These are phyloP conservation scores for Thraustochytrium sp. DNA, from an alignment of 352 stramenopile species.

Conservation along the genomic window DNA sequence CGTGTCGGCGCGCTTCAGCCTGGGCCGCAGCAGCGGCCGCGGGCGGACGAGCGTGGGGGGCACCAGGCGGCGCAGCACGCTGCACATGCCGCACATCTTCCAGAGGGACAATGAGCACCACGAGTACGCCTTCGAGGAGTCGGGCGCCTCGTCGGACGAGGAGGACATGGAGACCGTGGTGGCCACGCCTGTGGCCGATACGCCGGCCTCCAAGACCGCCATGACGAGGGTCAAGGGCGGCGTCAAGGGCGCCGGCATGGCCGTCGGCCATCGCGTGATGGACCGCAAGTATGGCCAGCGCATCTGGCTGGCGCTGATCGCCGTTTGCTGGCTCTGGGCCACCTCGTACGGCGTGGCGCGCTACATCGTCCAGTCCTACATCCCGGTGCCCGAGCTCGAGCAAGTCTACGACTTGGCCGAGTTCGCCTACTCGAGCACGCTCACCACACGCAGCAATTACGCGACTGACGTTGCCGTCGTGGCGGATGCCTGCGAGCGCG, in stretches of 20 bases:
- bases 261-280: neutral
- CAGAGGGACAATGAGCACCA: neutral
- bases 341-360: neutral
- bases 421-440: neutral
- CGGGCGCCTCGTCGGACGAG: neutral
- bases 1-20: too few relatives aligned
- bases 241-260: neutral
- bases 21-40: too few relatives aligned
- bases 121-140: constrained; percentile 15
- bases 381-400: neutral
- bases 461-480: neutral
- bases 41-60: too few relatives aligned
- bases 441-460: neutral
- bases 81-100: too few relatives aligned
- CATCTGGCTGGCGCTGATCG: neutral
- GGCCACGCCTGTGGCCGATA: neutral
- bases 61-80: too few relatives aligned
- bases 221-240: neutral
- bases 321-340: constrained; percentile 12
- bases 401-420: neutral
- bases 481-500: neutral
- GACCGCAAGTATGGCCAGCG: neutral
- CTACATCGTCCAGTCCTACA: neutral
- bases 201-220: neutral
- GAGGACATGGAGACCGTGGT: constrained; percentile 2